These are phyloP conservation scores for Cenchrus fungigraminus DNA, from an alignment of 176 grass and related monocot species.

Conservation along the genomic window DNA sequence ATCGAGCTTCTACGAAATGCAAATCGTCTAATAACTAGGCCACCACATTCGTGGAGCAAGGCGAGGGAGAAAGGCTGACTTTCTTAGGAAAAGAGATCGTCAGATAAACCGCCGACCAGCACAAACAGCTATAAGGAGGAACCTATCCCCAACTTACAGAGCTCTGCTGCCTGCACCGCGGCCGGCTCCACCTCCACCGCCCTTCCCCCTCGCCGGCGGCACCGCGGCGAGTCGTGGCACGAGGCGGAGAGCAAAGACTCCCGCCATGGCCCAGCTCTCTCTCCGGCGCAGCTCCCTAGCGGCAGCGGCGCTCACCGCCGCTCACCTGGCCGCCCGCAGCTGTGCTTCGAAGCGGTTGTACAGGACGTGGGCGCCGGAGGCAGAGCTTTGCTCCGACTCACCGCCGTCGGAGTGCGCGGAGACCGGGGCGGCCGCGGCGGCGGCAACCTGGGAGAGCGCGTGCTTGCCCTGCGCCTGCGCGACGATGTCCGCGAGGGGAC, in stretches of 20 bases:
- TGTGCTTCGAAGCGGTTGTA: slow-evolving; percentile 80
- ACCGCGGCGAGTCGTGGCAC: slow-evolving; percentile 25
- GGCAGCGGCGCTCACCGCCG: too few species aligned
- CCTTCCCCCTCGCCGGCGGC: not conserved
- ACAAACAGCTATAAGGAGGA: not conserved
- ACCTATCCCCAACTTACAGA: slow-evolving; percentile 38
- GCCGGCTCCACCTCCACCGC: not conserved
- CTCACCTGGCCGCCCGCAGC: slow-evolving; percentile 44
- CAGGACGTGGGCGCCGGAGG: slow-evolving; percentile 37
- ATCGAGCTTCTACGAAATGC: not conserved
- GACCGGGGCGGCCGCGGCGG: slow-evolving; percentile 6
- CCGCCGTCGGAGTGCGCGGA: slow-evolving; percentile 7
- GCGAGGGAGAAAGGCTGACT: not conserved
- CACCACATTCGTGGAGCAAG: not conserved
- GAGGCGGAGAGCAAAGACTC: slow-evolving; percentile 31
- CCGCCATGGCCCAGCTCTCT: slow-evolving; percentile 28
- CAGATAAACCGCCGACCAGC: not conserved
- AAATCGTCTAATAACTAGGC: not conserved
- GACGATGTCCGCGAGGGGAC: slow-evolving; percentile 69
- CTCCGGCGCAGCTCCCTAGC: too few species aligned
- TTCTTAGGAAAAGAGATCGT: too few species aligned
- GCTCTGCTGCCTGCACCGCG: not conserved
- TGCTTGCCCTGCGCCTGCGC: slow-evolving; percentile 72
- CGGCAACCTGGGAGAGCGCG: slow-evolving; percentile 52
- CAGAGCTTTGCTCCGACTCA: slow-evolving; percentile 47